Base-by-base conservation (phyloP, 768 basidiomycete species). In the Rickenella mellea region DNA sequence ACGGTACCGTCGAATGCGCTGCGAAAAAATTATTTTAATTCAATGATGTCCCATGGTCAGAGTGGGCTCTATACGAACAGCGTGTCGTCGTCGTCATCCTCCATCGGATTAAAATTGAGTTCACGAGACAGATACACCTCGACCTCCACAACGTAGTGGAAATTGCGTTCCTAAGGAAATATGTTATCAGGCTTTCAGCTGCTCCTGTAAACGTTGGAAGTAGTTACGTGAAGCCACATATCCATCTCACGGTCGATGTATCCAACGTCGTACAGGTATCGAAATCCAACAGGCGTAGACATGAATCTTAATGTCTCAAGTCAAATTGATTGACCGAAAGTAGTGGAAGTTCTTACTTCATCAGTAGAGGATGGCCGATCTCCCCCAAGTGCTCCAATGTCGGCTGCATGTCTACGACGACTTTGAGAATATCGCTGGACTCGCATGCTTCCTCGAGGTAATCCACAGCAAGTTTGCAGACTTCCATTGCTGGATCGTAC, bases 231-330 rank as follows among this genome's bases (percentile, higher is more conserved):
- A 54, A 94, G 89, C 96, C 96, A 99, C 49, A 79, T 75, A 48
- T 98, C 91, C 75, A 99, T 87, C 59, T 97, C 92, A 35, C 85
- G 74, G 53, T 91, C 84, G 44, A 99, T 93, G 54, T 97, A 97
- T 3, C 84, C 83, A 11, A 88, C 83, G 50, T 89, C 84, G 53
- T 86, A 86, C 4, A 99, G 71, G 59, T 93, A 98, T 5, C 80
- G 74, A 59, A 98, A 98, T 2, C 96, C 96, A 48, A 86, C 78
- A 0, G 89, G 74, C 5, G 90, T 94, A 8, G 92, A 93, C 71
- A 98, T 83, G 61, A 98, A 98, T 53, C 93, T 96, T n/a, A 41
- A 20, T 2, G 7, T 1, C 37, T 3, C n/a, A 21, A 28, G 10
- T 43, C 15, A 27, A 17, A 17, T 9, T 20, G 19, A 7, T 11